Evolutionary conservation across 2,329 filamentous ascomycete species (phyloP), one percentile per base, ranked within the genome.

Genomic region (Peltaster fructicola): DNA sequence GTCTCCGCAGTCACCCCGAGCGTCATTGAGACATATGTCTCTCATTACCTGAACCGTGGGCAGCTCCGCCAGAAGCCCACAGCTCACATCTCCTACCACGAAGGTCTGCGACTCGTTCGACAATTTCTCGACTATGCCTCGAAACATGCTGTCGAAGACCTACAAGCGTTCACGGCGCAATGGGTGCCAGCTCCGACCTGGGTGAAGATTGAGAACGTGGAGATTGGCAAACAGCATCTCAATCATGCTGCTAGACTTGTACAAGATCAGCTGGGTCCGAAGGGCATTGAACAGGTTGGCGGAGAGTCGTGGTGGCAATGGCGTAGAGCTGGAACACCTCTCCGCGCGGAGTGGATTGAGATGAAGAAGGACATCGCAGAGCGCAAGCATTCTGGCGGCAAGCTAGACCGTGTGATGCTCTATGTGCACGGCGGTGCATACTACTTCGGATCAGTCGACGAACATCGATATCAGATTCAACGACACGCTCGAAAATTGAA

Each of bases 391-490:
- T 55, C 54, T 9, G 65, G 68, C 23, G 26, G 31, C 10, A 61
- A 63, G 12, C 65, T 67, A 10, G 72, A 71, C 37, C 70, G 82
- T 25, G 71, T 91, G 30, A 92, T 95, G 68, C 58, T 98, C 13
- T 95, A 95, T 51, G 62, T 95, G 12, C 88, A 95, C 44, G 88
- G 88, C 8, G 85, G 85, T 5, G 85, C 78, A 11, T 95, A 92
- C 53, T 98, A 74, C 53, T 95, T 98, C 47, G 85, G 88, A 8
- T 90, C 81, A 39, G 74, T 93, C 17, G 84, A 93, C 45, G 84
- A 91, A 50, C 88, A 95, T 56, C 73, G 88, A n/a, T 95, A 95
- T 53, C 85, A 95, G 60, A 72, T 98, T 63, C 88, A 98, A 52
- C 67, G 85, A 23, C 84, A 95, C 61, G 88, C 88, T 14, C 67